Conservation (phyloP, 2,329 filamentous ascomycete species). For the Ophiocordyceps camponoti-leonardi region DNA sequence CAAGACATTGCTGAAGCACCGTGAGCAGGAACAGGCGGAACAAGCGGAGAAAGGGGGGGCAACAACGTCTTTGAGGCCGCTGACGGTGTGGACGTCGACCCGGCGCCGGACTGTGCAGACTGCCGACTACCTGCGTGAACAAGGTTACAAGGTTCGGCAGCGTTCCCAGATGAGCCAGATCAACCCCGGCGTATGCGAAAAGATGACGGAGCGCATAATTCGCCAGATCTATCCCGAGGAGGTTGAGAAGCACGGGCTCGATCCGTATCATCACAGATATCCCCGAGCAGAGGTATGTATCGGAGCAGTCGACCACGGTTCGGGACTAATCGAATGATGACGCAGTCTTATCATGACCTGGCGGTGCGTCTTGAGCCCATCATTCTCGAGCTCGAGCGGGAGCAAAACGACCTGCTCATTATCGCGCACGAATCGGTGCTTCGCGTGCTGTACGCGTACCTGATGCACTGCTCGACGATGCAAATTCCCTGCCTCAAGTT, state of each 20-base stretch:
- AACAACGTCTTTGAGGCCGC: slow-evolving; percentile 53
- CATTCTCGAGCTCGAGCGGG: slow-evolving; percentile 89
- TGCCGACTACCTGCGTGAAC: slow-evolving; percentile 58
- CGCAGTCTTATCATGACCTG: slow-evolving; percentile 87
- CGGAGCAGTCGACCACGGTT: not conserved
- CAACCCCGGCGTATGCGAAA: slow-evolving; percentile 91
- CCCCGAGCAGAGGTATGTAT: slow-evolving; percentile 65
- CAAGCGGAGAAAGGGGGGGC: slow-evolving; percentile 51
- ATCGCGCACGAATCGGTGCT: slow-evolving; percentile 98
- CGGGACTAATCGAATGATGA: not conserved
- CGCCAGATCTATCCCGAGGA: slow-evolving; percentile 75
- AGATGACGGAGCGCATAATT: slow-evolving; percentile 71
- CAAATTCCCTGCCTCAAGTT: slow-evolving; percentile 90
- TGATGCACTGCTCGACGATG: slow-evolving; percentile 95
- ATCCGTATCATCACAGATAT: slow-evolving; percentile 94
- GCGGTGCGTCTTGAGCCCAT: slow-evolving; percentile 96
- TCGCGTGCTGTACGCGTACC: slow-evolving; percentile 86
- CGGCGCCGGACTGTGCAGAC: slow-evolving; percentile 82
- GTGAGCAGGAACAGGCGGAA: slow-evolving; percentile 61
- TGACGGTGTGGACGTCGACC: slow-evolving; percentile 92
- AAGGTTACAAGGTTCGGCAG: slow-evolving; percentile 75
- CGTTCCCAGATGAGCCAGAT: slow-evolving; percentile 94
- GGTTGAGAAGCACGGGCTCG: slow-evolving; percentile 77
- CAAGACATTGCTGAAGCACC: slow-evolving; percentile 64
- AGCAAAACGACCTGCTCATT: slow-evolving; percentile 94